phyloP scores from a whole-genome alignment of 2,329 filamentous ascomycete genomes.

The Diaporthe destruens region DNA sequence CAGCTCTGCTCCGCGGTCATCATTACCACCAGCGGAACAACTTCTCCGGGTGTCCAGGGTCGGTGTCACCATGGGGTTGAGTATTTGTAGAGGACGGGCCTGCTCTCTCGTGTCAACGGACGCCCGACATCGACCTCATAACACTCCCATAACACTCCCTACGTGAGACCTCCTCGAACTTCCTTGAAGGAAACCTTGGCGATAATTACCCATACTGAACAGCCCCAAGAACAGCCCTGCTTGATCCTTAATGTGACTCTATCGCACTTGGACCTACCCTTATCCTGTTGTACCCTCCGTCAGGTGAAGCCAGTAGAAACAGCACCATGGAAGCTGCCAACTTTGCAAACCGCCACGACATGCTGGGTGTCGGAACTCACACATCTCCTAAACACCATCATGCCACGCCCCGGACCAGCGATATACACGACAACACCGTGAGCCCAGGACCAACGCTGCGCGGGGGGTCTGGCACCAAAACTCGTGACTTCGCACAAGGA shows the following conservation, averaged over 20 bases:
- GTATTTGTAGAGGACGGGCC: background rate
- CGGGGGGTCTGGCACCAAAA: too few relatives aligned
- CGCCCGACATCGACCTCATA: background rate
- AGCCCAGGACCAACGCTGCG: background rate
- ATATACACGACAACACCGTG: conserved; percentile 10
- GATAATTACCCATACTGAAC: background rate
- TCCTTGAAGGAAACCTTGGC: background rate
- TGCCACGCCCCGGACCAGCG: background rate
- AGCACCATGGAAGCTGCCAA: conserved; percentile 22
- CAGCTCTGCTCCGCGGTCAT: background rate
- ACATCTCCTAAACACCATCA: background rate
- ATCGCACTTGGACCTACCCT: background rate
- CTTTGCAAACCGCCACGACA: conserved; percentile 20
- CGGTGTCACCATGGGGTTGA: background rate
- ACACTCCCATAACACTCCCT: background rate
- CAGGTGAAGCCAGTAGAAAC: background rate
- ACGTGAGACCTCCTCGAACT: background rate
- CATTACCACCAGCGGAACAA: conserved; percentile 5
- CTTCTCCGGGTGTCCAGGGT: background rate
- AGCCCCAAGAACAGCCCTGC: background rate
- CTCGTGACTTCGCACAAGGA: background rate
- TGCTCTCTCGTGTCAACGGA: background rate
- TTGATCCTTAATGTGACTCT: background rate
- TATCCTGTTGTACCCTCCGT: too few relatives aligned
- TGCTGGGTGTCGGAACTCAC: background rate